Conservation (phyloP, 1,284 basidiomycete species). For the Sanghuangporus sanghuang region DNA sequence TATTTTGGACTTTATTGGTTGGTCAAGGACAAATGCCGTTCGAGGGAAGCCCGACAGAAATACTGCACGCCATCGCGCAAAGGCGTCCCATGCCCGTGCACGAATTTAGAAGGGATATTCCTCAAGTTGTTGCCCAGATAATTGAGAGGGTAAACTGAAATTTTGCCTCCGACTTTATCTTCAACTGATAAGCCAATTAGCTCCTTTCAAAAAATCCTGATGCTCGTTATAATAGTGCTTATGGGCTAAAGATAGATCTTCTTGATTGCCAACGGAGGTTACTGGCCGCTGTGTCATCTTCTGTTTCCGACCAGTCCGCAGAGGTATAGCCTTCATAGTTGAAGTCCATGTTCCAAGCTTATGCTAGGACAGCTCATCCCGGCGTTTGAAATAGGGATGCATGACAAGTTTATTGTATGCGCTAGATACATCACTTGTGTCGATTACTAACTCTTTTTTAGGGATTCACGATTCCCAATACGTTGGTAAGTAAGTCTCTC, state of each 20-base stretch:
- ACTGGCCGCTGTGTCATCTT: constrained; percentile 49
- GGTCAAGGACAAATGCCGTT: constrained; percentile 66
- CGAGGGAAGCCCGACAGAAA: constrained; percentile 61
- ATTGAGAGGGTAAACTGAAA: constrained; percentile 50
- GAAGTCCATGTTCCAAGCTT: constrained; percentile 11
- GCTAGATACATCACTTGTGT: constrained; percentile 7
- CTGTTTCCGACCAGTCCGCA: constrained; percentile 47
- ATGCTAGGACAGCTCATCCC: constrained; percentile 49
- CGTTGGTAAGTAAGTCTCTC: constrained; percentile 38
- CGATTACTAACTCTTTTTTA: constrained; percentile 22
- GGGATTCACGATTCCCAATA: constrained; percentile 65
- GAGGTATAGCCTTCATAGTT: constrained; percentile 36
- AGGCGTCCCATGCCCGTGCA: constrained; percentile 68
- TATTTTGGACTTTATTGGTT: constrained; percentile 63
- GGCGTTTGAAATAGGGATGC: constrained; percentile 53
- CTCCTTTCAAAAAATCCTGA: constrained; percentile 62
- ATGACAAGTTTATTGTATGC: constrained; percentile 57
- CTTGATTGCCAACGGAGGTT: constrained; percentile 61
- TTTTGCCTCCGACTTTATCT: neutral
- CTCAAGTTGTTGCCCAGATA: constrained; percentile 62
- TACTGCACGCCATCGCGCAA: constrained; percentile 64
- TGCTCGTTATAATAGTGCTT: constrained; percentile 60
- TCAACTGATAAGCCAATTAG: constrained; percentile 28
- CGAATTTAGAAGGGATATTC: constrained; percentile 66
- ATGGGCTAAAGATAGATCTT: constrained; percentile 60